Evolutionary conservation across 2,329 filamentous ascomycete genomes (phyloP).

Genomic region (Pseudogymnoascus sp.): DNA sequence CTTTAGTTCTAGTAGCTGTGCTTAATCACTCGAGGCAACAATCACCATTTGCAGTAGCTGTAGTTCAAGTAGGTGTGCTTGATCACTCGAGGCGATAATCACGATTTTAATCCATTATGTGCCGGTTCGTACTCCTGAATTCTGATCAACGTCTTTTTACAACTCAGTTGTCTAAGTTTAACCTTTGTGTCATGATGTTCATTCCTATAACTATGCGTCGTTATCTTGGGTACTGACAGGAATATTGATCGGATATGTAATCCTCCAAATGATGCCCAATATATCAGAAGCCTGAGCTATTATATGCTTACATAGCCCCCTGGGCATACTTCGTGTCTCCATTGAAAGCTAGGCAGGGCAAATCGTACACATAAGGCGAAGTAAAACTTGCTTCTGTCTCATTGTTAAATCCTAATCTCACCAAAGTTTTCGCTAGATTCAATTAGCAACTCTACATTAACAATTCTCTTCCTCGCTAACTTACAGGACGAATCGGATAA

Average conservation of each 20-base stretch:
- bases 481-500: not conserved
- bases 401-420: constrained; percentile 22
- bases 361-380: constrained; percentile 16
- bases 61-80: too few relatives aligned
- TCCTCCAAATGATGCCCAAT: not conserved
- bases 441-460: not conserved
- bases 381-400: constrained; percentile 16
- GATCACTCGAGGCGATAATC: too few relatives aligned
- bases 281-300: not conserved
- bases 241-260: not conserved
- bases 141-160: not conserved
- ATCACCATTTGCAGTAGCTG: too few relatives aligned
- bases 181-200: not conserved
- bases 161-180: not conserved
- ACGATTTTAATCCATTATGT: too few relatives aligned
- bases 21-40: too few relatives aligned
- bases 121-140: not conserved
- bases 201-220: not conserved
- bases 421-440: constrained; percentile 17
- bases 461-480: not conserved
- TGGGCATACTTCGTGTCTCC: constrained; percentile 18
- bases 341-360: constrained; percentile 18
- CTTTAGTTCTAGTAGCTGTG: too few relatives aligned
- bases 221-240: not conserved
- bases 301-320: constrained; percentile 21